Conservation (phyloP, 768 basidiomycete genomes). For the Rhodotorula toruloides region DNA sequence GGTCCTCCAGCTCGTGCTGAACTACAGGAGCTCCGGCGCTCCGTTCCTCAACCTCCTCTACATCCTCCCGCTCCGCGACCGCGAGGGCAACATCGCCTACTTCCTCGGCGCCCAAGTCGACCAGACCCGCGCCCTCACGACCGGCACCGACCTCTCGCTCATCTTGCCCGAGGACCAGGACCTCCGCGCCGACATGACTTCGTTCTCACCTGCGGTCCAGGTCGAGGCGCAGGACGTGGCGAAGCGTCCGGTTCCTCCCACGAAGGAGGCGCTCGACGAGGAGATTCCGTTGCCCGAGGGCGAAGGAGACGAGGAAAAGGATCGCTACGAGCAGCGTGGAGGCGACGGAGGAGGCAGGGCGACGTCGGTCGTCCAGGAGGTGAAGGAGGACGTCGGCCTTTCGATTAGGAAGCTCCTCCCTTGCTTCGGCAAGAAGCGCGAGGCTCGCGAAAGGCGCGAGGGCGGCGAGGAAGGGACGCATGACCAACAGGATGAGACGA, state of each 20-base stretch:
- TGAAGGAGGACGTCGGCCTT: conserved; percentile 4
- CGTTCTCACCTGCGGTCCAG: conserved; percentile 15
- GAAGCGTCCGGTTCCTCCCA: not conserved
- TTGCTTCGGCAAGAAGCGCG: too few species aligned
- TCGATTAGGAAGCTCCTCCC: not conserved
- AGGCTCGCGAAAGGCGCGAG: too few species aligned
- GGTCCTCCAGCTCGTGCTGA: conserved; percentile 26
- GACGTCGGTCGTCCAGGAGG: too few species aligned
- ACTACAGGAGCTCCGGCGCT: too few species aligned
- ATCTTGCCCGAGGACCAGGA: conserved; percentile 7
- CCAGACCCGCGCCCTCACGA: conserved; percentile 15
- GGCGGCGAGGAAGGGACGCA: not conserved
- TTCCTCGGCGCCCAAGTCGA: conserved; percentile 29
- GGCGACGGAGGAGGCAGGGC: too few species aligned
- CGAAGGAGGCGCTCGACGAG: not conserved
- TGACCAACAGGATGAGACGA: not conserved
- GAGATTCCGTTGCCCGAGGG: not conserved
- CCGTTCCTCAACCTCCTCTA: conserved; percentile 14
- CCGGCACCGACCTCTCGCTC: conserved; percentile 10
- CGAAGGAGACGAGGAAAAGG: not conserved
- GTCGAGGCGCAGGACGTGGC: conserved; percentile 18
- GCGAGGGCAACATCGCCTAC: conserved; percentile 15
- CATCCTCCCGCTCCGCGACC: conserved; percentile 31
- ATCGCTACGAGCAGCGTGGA: not conserved
- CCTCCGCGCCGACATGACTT: not conserved